Base-by-base conservation (phyloP, 257 asterid genomes). In the Nicotiana benthamiana region DNA sequence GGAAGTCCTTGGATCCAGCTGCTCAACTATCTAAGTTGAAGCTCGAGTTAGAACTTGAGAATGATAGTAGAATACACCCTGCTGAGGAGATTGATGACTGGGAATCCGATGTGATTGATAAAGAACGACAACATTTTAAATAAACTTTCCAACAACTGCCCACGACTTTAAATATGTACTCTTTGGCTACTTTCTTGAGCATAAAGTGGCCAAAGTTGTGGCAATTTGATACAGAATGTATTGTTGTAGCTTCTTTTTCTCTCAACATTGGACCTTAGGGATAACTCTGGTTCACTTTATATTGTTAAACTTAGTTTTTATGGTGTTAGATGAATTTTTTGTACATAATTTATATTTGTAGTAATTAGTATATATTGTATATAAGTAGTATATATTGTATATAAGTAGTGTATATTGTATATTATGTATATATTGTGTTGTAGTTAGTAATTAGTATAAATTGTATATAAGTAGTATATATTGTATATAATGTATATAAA, bases 31-130 rank as follows among this genome's bases (percentile, higher is more conserved):
- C 94, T 13, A 88, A 87, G 86, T 61, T 93, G 74, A 89, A 88
- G 75, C 11, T 87, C 83, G 98, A 93, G 86, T 77, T 92, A 85
- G 98, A 93, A 83, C 93, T 93, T 61, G 99, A 95, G 88, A 85
- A 88, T 56, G 88, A 87, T 75, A 88, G 86, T 79, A 83, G 83
- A 79, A 85, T 84, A 54, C 83, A 80, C 82, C 83, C 90, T 43
- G 80, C 87, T 22, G 99, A 92, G 28, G 99, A 95, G 3, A 82
- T 80, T 75, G 79, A 83, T 43, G 98, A 91, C 26, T 93, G 99
- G 99, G 96, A 93, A 79, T 95, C 88, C 43, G 97, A 95, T 68
- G 91, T 80, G 22, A 16, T 83, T 72, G 91, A 89, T 26, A 84
- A 89, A 83, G 85, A 84, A 74, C 77, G 84, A 36, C 75, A 81